phyloP scores from a whole-genome alignment of 306 rosid genomes.

The Hippophae gyantsensis region DNA sequence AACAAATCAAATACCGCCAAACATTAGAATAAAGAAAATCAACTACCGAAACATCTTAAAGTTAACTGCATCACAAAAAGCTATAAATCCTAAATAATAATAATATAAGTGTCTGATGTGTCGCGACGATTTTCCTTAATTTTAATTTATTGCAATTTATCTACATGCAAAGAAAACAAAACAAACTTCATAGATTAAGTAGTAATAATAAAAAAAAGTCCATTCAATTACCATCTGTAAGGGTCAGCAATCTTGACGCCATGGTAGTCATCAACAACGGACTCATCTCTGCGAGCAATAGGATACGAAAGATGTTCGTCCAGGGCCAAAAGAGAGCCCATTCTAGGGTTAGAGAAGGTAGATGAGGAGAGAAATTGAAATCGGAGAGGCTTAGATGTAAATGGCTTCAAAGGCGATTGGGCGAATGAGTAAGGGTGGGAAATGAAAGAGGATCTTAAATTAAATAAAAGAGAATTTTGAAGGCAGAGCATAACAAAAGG shows the following conservation, averaged over 20 bases:
- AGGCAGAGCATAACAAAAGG: too few relatives aligned
- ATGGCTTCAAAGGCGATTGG: slow-evolving; percentile 9
- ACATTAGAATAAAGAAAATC: too few relatives aligned
- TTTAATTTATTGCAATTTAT: not conserved
- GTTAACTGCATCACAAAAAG: too few relatives aligned
- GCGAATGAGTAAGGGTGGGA: not conserved
- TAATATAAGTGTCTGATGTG: too few relatives aligned
- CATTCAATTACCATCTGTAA: slow-evolving; percentile 51
- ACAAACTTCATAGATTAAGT: not conserved
- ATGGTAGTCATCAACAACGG: slow-evolving; percentile 62
- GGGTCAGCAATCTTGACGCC: slow-evolving; percentile 67
- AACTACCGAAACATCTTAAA: too few relatives aligned
- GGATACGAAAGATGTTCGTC: slow-evolving; percentile 44
- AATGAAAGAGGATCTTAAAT: not conserved
- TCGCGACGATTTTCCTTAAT: not conserved
- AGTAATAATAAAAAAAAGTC: not conserved
- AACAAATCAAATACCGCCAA: too few relatives aligned
- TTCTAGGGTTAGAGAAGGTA: slow-evolving; percentile 13
- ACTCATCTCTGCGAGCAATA: slow-evolving; percentile 49
- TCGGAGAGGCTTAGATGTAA: slow-evolving; percentile 5
- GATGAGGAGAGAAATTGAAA: not conserved
- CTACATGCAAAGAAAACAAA: not conserved
- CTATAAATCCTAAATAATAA: too few relatives aligned
- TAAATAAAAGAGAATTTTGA: slow-evolving; percentile 2
- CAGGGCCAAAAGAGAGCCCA: slow-evolving; percentile 45